Percentiles rank a stretch among this genome's conserved stretches.
Conservation (phyloP, 106 monocot genomes). For the Dendrobium catenatum region DNA sequence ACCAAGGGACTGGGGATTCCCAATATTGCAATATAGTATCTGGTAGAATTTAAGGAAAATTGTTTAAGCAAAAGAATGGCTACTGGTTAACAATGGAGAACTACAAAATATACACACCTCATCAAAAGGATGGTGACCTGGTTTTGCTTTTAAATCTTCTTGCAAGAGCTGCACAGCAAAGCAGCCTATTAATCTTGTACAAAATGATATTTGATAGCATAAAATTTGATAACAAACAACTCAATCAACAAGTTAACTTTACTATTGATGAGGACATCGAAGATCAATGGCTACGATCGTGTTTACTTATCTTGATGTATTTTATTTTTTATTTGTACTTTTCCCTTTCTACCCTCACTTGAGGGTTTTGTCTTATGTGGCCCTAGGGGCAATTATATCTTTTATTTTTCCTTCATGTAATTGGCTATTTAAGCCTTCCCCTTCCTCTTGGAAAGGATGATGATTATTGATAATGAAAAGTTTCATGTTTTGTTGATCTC, state of each 20-base stretch:
- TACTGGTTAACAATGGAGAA: background rate
- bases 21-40: conserved; percentile 96
- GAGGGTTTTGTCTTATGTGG: too few relatives aligned
- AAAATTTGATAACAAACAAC: background rate
- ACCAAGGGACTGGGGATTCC: conserved; percentile 91
- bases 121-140: conserved; percentile 77
- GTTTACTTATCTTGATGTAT: too few relatives aligned
- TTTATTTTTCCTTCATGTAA: too few relatives aligned
- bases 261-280: too few relatives aligned
- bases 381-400: too few relatives aligned
- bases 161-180: conserved; percentile 48
- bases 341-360: too few relatives aligned
- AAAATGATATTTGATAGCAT: background rate
- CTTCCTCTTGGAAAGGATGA: too few relatives aligned
- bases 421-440: too few relatives aligned
- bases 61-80: background rate
- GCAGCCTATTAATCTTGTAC: background rate
- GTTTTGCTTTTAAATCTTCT: conserved; percentile 61
- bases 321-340: too few relatives aligned
- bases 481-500: too few relatives aligned
- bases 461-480: too few relatives aligned
- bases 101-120: conserved; percentile 36
- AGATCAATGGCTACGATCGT: too few relatives aligned
- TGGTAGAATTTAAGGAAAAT: conserved; percentile 15
- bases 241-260: background rate